These are phyloP conservation scores for Camelina laxa DNA, from an alignment of 345 rosid species.

Conservation along the genomic window DNA sequence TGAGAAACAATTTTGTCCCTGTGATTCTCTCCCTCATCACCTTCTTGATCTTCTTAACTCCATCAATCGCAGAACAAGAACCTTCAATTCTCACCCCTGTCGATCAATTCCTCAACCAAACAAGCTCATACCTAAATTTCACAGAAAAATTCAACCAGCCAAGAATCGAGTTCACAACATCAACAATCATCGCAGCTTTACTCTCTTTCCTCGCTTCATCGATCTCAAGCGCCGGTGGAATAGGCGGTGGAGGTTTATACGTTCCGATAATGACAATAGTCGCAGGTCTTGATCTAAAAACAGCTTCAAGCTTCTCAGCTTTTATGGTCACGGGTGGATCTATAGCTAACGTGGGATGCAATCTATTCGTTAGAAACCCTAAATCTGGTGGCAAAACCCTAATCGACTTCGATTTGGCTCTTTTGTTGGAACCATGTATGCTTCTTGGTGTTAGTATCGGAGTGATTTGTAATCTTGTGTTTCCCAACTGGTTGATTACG, in stretches of 20 bases:
- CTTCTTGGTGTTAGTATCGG: conserved; percentile 86
- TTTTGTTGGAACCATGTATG: conserved; percentile 81
- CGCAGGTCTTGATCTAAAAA: conserved; percentile 73
- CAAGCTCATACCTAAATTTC: conserved; percentile 42
- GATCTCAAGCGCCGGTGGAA: conserved; percentile 90
- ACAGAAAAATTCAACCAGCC: conserved; percentile 36
- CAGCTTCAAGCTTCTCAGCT: conserved; percentile 80
- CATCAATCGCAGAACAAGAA: conserved; percentile 28
- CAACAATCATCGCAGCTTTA: conserved; percentile 50
- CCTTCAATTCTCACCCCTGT: neutral
- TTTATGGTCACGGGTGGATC: conserved; percentile 96
- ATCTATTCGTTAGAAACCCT: conserved; percentile 48
- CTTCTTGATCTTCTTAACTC: conserved; percentile 24
- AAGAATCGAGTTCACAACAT: conserved; percentile 43
- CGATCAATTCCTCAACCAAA: conserved; percentile 34
- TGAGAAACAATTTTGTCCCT: conserved; percentile 38
- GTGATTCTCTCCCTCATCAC: conserved; percentile 16
- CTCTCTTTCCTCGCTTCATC: conserved; percentile 74
- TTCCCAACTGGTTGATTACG: conserved; percentile 88
- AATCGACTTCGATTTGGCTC: conserved; percentile 71
- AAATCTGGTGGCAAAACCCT: conserved; percentile 52
- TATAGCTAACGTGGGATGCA: conserved; percentile 71
- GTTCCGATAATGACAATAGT: conserved; percentile 73
- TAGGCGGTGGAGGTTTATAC: conserved; percentile 88
- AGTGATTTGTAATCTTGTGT: conserved; percentile 69